Base-by-base conservation (phyloP, 371 early-diverging fungal species). In the Mucor piriformis region DNA sequence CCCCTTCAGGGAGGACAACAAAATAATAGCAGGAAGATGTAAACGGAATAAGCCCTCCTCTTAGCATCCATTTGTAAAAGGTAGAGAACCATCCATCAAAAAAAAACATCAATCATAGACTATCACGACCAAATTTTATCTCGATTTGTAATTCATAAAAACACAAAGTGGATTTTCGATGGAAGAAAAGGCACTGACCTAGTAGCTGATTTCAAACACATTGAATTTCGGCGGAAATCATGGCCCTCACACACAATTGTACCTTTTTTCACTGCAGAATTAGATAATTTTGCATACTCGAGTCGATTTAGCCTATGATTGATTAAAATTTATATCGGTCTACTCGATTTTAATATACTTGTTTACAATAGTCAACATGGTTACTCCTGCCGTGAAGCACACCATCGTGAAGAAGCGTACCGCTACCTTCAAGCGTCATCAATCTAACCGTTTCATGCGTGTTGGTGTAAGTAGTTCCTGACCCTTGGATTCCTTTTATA, bases 401-500 rank as follows among this genome's bases (percentile, higher is more conserved):
- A 87, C 82, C 73, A 98, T 97, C 75, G 90, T 96, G 79, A 98
- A 98, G 94, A 99, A 99, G 93, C 95, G 95, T 83, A 95, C 94
- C 70, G 94, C 92, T 86, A 81, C 84, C 81, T 99, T 99, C 91
- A 88, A 87, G 82, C 95, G 99, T 74, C 94, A 95, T 84, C 99
- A 99, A 81, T 95, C 95, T 70, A 99, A 99, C 90, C 94, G 99
- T 82, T 99, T 92, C 91, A 91, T 86, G 86, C 86, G 91, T 72
- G 91, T 99, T 70, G 88, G 88, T 82, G 95, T 92, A 88, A 66
- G 79, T 84, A 49, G 55, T 24, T 24, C 5, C 33, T 6, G 11
- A 33, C n/a, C n/a, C n/a, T n/a, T n/a, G n/a, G n/a, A n/a, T n/a
- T n/a, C n/a, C n/a, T n/a, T n/a, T 7, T 13, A 38, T 10, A 15